Conservation (phyloP, 768 basidiomycete genomes). For the Boletellus ananiceps region DNA sequence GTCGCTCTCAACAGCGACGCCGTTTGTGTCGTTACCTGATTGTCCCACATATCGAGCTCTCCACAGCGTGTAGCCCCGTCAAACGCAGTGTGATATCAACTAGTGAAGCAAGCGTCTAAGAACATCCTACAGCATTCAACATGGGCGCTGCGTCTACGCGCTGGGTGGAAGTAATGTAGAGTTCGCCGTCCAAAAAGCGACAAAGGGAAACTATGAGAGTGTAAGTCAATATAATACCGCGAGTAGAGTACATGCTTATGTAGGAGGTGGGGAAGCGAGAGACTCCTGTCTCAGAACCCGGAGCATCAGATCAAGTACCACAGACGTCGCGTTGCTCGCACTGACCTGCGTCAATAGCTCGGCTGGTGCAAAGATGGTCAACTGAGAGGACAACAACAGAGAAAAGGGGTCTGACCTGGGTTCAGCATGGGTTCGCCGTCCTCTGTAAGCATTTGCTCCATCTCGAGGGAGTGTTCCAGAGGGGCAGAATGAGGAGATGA, state of each 20-base stretch:
- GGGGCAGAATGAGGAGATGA: slow-evolving; percentile 17
- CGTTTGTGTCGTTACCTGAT: slow-evolving; percentile 24
- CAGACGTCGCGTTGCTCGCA: slow-evolving; percentile 11
- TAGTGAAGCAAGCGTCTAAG: slow-evolving; percentile 10
- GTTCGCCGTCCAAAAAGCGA: slow-evolving; percentile 8
- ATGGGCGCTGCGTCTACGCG: slow-evolving; percentile 12
- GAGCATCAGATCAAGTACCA: slow-evolving; percentile 28
- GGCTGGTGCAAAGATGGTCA: slow-evolving; percentile 28
- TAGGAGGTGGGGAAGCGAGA: slow-evolving; percentile 65
- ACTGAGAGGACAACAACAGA: neutral
- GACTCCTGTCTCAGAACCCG: slow-evolving; percentile 44
- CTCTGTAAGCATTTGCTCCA: slow-evolving; percentile 57
- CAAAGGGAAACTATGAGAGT: slow-evolving; percentile 15
- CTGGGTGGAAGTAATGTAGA: slow-evolving; percentile 23
- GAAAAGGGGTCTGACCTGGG: slow-evolving; percentile 46
- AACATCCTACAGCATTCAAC: slow-evolving; percentile 12
- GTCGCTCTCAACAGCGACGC: slow-evolving; percentile 39
- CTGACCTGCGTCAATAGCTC: slow-evolving; percentile 61
- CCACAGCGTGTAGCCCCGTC: slow-evolving; percentile 33
- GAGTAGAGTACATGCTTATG: slow-evolving; percentile 33
- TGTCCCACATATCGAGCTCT: slow-evolving; percentile 25
- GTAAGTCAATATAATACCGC: slow-evolving; percentile 19
- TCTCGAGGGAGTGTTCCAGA: slow-evolving; percentile 38
- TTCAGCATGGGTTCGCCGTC: slow-evolving; percentile 66
- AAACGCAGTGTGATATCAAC: slow-evolving; percentile 20